phyloP scores from a whole-genome alignment of 2,329 filamentous ascomycete genomes.

The Orbilia ellipsospora region DNA sequence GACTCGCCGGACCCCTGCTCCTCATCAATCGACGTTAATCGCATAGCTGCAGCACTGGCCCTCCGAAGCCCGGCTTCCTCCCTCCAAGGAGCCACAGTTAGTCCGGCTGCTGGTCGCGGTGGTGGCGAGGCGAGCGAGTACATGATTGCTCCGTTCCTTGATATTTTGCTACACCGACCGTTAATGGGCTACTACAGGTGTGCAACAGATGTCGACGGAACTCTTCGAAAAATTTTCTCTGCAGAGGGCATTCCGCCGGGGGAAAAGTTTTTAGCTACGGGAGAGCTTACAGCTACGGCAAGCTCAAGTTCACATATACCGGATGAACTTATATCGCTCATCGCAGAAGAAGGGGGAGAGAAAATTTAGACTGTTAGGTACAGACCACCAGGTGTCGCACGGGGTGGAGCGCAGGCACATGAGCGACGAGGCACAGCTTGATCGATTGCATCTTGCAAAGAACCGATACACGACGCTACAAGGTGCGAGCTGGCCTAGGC shows the following conservation, averaged over 20 bases:
- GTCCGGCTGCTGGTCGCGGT: not conserved
- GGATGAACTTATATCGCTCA: constrained; percentile 35
- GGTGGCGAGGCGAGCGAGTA: not conserved
- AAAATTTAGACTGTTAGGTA: no score
- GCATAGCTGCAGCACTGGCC: no score
- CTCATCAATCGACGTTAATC: not conserved
- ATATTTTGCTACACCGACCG: not conserved
- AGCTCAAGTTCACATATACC: not conserved
- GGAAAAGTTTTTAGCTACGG: no score
- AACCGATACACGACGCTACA: no score
- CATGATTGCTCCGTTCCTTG: not conserved
- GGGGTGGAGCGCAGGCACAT: not conserved
- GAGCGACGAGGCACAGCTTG: not conserved
- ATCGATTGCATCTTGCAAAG: no score
- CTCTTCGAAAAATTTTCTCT: constrained; percentile 45
- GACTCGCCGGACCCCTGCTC: not conserved
- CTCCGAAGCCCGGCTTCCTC: no score
- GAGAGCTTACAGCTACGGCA: no score
- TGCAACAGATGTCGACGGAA: constrained; percentile 31
- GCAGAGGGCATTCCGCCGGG: not conserved
- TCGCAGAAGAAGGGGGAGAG: no score
- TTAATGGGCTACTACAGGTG: not conserved
- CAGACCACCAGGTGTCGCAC: no score
- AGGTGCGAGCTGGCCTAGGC: no score
- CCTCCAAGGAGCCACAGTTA: not conserved